Conservation (phyloP, 2,329 filamentous ascomycete species). For the Aspergillus carbonarius region DNA sequence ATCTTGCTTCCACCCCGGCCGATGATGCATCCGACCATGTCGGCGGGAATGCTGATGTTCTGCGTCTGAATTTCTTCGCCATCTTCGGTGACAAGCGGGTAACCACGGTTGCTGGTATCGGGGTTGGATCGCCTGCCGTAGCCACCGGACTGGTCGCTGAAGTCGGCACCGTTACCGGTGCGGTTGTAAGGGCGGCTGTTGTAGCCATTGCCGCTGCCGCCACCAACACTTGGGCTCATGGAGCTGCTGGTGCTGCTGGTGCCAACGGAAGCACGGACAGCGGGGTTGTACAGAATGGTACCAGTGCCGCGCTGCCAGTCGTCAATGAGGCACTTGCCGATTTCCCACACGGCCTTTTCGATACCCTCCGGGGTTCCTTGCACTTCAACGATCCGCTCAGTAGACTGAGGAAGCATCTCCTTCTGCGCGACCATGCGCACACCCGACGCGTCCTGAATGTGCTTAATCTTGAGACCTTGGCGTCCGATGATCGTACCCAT, state of each 20-base stretch:
- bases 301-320: conserved; percentile 97
- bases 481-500: conserved; percentile 99
- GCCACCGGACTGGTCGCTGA: conserved; percentile 75
- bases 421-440: conserved; percentile 99
- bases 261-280: conserved; percentile 75
- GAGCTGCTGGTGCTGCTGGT: conserved; percentile 57
- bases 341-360: conserved; percentile 96
- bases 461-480: conserved; percentile 97
- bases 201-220: conserved; percentile 52
- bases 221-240: conserved; percentile 53
- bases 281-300: conserved; percentile 96
- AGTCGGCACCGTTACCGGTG: conserved; percentile 95
- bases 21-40: conserved; percentile 99
- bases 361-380: conserved; percentile 94
- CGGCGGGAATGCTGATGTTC: conserved; percentile 98
- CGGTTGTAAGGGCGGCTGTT: conserved; percentile 75
- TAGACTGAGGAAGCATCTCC: conserved; percentile 98
- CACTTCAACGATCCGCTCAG: conserved; percentile 95
- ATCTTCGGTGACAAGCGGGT: conserved; percentile 88
- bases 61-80: conserved; percentile 98
- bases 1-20: conserved; percentile 95
- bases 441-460: conserved; percentile 94
- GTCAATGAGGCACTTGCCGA: conserved; percentile 96
- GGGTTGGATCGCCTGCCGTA: conserved; percentile 80
- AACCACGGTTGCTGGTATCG: conserved; percentile 75